These are phyloP conservation scores for Stropharia rugosoannulata DNA, from an alignment of 768 basidiomycete genomes.

Conservation along the genomic window DNA sequence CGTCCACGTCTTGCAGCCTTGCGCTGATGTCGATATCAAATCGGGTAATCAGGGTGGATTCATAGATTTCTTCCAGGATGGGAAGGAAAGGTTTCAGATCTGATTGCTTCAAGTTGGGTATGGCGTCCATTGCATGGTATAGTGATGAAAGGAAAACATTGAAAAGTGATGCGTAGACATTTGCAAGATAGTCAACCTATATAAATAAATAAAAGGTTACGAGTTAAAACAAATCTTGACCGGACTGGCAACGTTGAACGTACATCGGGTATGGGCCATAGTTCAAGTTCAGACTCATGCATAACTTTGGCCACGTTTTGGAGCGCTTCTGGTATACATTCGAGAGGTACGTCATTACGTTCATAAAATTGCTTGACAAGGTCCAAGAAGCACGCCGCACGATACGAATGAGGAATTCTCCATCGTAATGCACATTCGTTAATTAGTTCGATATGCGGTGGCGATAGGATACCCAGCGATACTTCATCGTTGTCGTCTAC, in stretches of 20 bases:
- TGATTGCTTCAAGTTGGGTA: conserved; percentile 72
- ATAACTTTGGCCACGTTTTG: conserved; percentile 69
- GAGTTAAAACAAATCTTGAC: neutral
- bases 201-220: conserved; percentile 4
- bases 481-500: conserved; percentile 97
- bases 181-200: conserved; percentile 69
- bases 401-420: conserved; percentile 81
- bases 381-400: conserved; percentile 79
- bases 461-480: conserved; percentile 85
- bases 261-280: conserved; percentile 85
- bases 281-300: conserved; percentile 65
- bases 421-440: conserved; percentile 88
- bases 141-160: conserved; percentile 83
- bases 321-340: conserved; percentile 91
- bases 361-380: conserved; percentile 87
- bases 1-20: conserved; percentile 66
- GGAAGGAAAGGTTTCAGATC: conserved; percentile 64
- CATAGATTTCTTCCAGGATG: conserved; percentile 70
- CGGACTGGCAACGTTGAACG: conserved; percentile 28
- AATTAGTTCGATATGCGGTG: conserved; percentile 76
- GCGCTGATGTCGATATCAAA: conserved; percentile 73
- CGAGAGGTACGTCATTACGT: conserved; percentile 87
- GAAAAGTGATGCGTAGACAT: conserved; percentile 72
- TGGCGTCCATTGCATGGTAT: conserved; percentile 78
- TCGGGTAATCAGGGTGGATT: conserved; percentile 67